These are phyloP conservation scores for Coemansia sp. DNA, from an alignment of 192 early-diverging fungal genomes.

Conservation along the genomic window DNA sequence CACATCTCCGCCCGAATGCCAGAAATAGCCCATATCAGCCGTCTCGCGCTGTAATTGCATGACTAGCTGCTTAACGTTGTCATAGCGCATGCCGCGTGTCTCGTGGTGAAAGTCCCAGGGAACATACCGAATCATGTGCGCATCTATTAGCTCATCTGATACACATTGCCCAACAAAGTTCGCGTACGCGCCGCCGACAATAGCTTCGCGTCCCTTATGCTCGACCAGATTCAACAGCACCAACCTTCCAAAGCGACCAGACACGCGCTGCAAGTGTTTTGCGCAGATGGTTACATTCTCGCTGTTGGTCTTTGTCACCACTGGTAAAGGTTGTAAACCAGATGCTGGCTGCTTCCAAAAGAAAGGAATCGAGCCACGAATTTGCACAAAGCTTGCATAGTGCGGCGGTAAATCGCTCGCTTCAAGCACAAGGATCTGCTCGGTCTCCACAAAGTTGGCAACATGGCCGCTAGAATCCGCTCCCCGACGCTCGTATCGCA, in stretches of 20 bases:
- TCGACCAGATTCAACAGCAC: conserved; percentile 68
- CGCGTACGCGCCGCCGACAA: conserved; percentile 64
- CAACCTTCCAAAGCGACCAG: conserved; percentile 56
- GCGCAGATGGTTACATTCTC: conserved; percentile 60
- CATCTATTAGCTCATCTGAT: conserved; percentile 39
- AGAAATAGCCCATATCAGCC: conserved; percentile 60
- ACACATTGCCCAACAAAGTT: conserved; percentile 54
- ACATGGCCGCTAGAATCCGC: conserved; percentile 82
- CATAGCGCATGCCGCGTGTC: conserved; percentile 87
- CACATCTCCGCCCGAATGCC: conserved; percentile 20
- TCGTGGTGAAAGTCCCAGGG: conserved; percentile 96
- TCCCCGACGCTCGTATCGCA: conserved; percentile 88
- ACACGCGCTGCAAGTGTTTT: conserved; percentile 59
- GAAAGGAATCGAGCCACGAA: conserved; percentile 83
- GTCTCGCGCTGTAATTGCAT: conserved; percentile 69
- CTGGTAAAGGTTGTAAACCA: conserved; percentile 65
- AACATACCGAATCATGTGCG: conserved; percentile 59
- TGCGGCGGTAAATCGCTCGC: conserved; percentile 43
- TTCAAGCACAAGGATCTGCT: conserved; percentile 77
- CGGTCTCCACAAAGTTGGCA: conserved; percentile 97
- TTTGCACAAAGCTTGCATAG: conserved; percentile 81
- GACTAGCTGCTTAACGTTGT: conserved; percentile 78
- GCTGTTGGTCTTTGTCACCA: conserved; percentile 53
- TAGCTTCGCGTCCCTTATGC: conserved; percentile 63
- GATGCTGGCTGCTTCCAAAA: conserved; percentile 75